Conservation (phyloP, 805 yeast genomes). For the Wickerhamiella siamensis region DNA sequence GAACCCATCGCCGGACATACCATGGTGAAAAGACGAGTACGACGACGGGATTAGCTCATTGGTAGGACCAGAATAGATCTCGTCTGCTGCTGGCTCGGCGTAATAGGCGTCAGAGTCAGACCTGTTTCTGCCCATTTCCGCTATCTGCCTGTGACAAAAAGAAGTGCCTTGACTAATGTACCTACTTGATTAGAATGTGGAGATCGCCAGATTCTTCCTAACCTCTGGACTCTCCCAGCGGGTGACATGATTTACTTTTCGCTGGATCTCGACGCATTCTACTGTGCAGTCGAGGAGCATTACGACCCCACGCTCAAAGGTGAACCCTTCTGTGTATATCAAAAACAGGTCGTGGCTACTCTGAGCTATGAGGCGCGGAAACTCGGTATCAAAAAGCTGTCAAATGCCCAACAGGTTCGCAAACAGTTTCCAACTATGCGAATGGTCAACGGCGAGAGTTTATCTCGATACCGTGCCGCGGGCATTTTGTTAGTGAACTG, state of each 20-base stretch:
- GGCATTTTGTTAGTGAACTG: constrained; percentile 19
- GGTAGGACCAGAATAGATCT: constrained; percentile 60
- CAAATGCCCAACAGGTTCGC: constrained; percentile 9
- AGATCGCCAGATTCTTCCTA: no score
- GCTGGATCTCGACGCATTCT: constrained; percentile 24
- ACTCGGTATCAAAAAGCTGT: constrained; percentile 21
- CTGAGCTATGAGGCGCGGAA: constrained; percentile 22
- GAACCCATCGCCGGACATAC: constrained; percentile 12
- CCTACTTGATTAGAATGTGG: no score
- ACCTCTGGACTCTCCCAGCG: no score
- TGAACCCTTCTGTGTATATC: constrained; percentile 22
- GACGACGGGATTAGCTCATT: constrained; percentile 59
- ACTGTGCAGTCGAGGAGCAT: constrained; percentile 24
- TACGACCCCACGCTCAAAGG: constrained; percentile 17
- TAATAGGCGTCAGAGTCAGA: constrained; percentile 17
- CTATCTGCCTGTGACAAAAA: no score
- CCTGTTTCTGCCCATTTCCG: not conserved
- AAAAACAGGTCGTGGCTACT: constrained; percentile 22
- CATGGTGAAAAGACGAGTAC: constrained; percentile 49
- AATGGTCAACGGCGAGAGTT: constrained; percentile 22
- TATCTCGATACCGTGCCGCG: constrained; percentile 20
- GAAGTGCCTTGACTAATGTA: no score
- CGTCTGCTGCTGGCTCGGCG: constrained; percentile 27
- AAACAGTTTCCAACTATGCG: constrained; percentile 16
- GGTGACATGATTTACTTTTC: constrained; percentile 14